Percentiles rank a stretch among this genome's conserved stretches.
Conservation (phyloP, 192 early-diverging fungal genomes). For the Backusella macrospora region DNA sequence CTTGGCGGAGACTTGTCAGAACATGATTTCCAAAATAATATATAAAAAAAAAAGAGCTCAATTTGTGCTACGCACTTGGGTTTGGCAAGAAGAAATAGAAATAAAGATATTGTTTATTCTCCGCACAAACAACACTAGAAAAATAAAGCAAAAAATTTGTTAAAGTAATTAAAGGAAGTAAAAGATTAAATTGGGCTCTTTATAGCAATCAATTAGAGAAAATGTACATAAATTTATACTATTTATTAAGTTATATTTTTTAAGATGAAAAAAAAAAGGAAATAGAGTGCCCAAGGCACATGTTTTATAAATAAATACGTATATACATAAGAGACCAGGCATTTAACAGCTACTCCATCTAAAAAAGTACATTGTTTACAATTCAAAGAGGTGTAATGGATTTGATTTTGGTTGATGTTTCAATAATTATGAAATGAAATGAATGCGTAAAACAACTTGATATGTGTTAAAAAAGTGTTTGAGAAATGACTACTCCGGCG, state of each 20-base stretch:
- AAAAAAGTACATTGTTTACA: constrained; percentile 12
- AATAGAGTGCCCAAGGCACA: not conserved
- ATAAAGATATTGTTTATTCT: not conserved
- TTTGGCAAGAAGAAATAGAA: not conserved
- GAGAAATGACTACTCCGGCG: not conserved
- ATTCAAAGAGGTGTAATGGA: constrained; percentile 6
- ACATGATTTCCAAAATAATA: not conserved
- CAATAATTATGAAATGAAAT: constrained; percentile 1
- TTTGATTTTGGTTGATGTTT: not conserved
- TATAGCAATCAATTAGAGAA: not conserved
- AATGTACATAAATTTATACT: not conserved
- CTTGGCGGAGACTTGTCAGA: constrained; percentile 1
- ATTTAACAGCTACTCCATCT: constrained; percentile 4
- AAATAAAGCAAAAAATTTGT: no score
- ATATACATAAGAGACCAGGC: constrained; percentile 3
- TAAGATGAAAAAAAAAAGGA: not conserved
- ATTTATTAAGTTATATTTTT: not conserved
- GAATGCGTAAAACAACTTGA: constrained; percentile 1
- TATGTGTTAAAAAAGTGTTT: constrained; percentile 5
- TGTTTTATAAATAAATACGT: constrained; percentile 1
- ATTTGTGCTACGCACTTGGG: not conserved
- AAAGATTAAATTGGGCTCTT: no score
- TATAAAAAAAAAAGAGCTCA: not conserved
- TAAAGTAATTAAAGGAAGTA: no score
- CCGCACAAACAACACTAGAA: not conserved